Conservation (phyloP, 176 grass and related monocot species). For the Aechmea fasciata region DNA sequence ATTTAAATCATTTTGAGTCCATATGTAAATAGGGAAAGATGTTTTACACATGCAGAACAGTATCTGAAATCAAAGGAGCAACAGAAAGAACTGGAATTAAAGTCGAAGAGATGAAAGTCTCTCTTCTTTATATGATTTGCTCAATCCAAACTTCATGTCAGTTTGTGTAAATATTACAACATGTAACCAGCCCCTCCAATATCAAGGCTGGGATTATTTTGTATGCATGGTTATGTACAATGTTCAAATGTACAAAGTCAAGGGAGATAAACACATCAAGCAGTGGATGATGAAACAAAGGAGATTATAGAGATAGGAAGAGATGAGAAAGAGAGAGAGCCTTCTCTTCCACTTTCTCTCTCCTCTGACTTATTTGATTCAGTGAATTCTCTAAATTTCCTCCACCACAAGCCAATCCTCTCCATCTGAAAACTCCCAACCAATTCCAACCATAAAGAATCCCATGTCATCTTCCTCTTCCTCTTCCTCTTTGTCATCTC, state of each 20-base stretch:
- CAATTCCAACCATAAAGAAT: slow-evolving; percentile 62
- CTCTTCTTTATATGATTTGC: not conserved
- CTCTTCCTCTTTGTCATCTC: slow-evolving; percentile 22
- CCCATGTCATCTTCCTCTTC: slow-evolving; percentile 38
- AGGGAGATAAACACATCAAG: not conserved
- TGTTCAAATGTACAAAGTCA: not conserved
- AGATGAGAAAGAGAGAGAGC: not conserved
- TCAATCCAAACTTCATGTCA: not conserved
- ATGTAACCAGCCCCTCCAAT: not conserved
- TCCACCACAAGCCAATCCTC: slow-evolving; percentile 96
- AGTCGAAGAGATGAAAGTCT: not conserved
- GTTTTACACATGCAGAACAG: not conserved
- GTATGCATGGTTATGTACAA: not conserved
- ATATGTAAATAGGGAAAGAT: not conserved
- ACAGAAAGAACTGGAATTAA: not conserved
- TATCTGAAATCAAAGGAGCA: not conserved
- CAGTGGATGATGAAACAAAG: not conserved
- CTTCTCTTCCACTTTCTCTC: too few species aligned
- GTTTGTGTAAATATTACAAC: not conserved
- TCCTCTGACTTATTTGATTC: not conserved
- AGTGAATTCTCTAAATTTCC: slow-evolving; percentile 37
- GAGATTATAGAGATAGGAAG: not conserved
- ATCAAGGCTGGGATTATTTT: not conserved
- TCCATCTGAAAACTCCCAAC: slow-evolving; percentile 55
- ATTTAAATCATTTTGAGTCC: not conserved